A percentile compares a stretch with the other conserved stretches of the same genome.
Evolutionary conservation across 2,329 filamentous ascomycete species (phyloP).

Genomic region (Fusarium compactum): DNA sequence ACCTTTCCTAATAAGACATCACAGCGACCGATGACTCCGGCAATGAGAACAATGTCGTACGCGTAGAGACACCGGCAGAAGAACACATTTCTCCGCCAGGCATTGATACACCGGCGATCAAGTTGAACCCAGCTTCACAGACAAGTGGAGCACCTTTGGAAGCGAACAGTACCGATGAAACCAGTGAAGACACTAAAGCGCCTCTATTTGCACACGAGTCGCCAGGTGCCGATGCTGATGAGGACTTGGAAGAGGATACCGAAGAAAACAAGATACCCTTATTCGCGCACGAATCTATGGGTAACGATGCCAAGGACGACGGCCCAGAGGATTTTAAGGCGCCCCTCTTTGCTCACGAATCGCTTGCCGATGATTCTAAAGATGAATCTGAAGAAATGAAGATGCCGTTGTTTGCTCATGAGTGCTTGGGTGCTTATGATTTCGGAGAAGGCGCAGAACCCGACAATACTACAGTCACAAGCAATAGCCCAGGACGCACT

Average conservation of each 20-base stretch:
- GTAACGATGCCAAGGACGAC: slow-evolving; percentile 53
- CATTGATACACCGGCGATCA: slow-evolving; percentile 23
- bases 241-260: slow-evolving; percentile 46
- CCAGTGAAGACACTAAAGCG: slow-evolving; percentile 42
- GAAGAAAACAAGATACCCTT: slow-evolving; percentile 54
- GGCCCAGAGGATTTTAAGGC: slow-evolving; percentile 48
- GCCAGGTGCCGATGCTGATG: slow-evolving; percentile 54
- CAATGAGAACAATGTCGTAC: slow-evolving; percentile 63
- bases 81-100: slow-evolving; percentile 25
- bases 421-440: slow-evolving; percentile 58
- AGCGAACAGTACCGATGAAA: slow-evolving; percentile 20
- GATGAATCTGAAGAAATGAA: slow-evolving; percentile 41
- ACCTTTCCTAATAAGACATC: slow-evolving; percentile 4
- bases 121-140: slow-evolving; percentile 20
- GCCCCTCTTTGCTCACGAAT: slow-evolving; percentile 28
- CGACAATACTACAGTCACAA: slow-evolving; percentile 35
- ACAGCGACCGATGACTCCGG: slow-evolving; percentile 58
- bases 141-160: slow-evolving; percentile 3
- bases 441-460: slow-evolving; percentile 52
- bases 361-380: slow-evolving; percentile 18
- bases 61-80: slow-evolving; percentile 39
- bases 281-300: slow-evolving; percentile 62
- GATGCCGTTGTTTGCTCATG: slow-evolving; percentile 62
- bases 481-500: slow-evolving; percentile 32
- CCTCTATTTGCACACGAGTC: slow-evolving; percentile 63